Evolutionary conservation across 331 rosid species (phyloP).

Genomic region (Ulmus americana): DNA sequence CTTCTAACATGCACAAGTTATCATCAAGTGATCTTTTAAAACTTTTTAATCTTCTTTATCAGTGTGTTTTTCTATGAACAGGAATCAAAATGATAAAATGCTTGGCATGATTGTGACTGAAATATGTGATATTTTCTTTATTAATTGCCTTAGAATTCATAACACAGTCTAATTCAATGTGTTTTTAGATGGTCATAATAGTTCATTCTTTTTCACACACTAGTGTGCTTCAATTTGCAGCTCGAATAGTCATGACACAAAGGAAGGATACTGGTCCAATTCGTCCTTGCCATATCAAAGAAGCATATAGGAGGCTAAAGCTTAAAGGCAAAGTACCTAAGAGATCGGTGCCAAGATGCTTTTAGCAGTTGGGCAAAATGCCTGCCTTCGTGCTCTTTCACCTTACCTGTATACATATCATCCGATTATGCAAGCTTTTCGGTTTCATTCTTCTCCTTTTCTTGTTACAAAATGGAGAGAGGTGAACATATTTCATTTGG

Average conservation of each 20-base stretch:
- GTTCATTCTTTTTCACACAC: neutral
- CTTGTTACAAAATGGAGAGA: too few relatives aligned
- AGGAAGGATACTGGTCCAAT: conserved; percentile 79
- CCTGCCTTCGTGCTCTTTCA: too few relatives aligned
- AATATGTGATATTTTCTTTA: neutral
- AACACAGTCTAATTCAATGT: too few relatives aligned
- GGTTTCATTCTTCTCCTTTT: too few relatives aligned
- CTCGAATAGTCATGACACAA: conserved; percentile 68
- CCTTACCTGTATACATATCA: too few relatives aligned
- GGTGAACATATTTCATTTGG: too few relatives aligned
- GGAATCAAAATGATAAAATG: too few relatives aligned
- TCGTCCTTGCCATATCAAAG: conserved; percentile 81
- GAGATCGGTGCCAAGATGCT: conserved; percentile 57
- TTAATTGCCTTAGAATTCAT: neutral
- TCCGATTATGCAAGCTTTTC: too few relatives aligned
- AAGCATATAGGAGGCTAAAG: conserved; percentile 68
- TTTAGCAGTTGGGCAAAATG: conserved; percentile 35
- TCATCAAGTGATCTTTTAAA: neutral
- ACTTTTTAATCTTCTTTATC: too few relatives aligned
- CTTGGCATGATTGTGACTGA: too few relatives aligned
- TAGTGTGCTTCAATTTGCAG: conserved; percentile 21
- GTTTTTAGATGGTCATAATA: neutral
- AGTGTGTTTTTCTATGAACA: too few relatives aligned
- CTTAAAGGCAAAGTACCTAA: conserved; percentile 76
- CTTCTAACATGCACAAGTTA: neutral